Base-by-base conservation (phyloP, 164 flowering plant species). In the Aristolochia californica region DNA sequence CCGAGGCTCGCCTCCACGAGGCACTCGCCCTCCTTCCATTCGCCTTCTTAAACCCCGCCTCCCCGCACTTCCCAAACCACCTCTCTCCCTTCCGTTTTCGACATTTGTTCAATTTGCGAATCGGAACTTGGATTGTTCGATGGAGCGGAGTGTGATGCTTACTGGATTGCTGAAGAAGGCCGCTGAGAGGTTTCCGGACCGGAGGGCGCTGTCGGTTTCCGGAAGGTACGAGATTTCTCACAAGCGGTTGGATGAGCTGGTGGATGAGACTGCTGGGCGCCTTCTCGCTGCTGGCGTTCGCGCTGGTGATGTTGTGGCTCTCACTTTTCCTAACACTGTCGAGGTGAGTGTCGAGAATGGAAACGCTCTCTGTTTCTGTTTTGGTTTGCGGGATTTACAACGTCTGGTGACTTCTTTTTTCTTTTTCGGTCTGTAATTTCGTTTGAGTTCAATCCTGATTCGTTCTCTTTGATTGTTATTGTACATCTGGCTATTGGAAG, bases 251-350 rank as follows among this genome's bases (percentile, higher is more conserved):
- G 70, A 80, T 0, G 64, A 72, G 12, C 78, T 84, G 11, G 50
- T 93, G 53, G 87, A 89, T 0, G 68, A 62, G 27, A 87, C 96
- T 58, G 91, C 96, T 60, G 56, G 78, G 13, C 66, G 45, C 8
- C 82, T 93, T 20, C 26, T 78, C 59, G 52, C 78, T 57, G 20
- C 75, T 69, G 94, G 91, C 5, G 74, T 87, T 52, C 51, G 44
- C 1, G 70, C 79, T 43, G 88, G 91, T 34, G 87, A 89, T 44
- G 88, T 83, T 66, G 80, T 93, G 54, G 96, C 96, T n/a, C 94
- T 93, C 60, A 85, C 90, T 34, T 93, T 87, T 63, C 91, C 90
- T 5, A 93, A 89, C 69, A 72, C 91, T 61, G 70, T 78, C 60
- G 99, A 93, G 91, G 99, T 85, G 53, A 22, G 53, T 34, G 10